These are phyloP conservation scores for Mycena venus DNA, from an alignment of 768 basidiomycete genomes.

Conservation along the genomic window DNA sequence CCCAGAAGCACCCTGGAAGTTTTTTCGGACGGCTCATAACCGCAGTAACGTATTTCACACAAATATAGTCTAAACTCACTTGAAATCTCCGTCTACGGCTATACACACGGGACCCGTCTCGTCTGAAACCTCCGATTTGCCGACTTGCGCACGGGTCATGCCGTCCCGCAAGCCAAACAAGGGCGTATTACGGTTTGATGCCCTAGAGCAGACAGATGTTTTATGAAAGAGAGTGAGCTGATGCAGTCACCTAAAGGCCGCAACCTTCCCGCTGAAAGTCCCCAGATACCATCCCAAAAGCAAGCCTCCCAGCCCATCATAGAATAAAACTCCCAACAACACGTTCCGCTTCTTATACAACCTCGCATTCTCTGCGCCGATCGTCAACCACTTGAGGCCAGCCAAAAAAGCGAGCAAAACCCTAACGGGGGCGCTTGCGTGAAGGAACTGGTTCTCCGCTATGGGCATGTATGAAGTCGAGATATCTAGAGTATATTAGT, in stretches of 20 bases:
- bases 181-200: no score
- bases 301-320: constrained; percentile 18
- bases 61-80: no score
- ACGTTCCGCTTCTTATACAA: constrained; percentile 20
- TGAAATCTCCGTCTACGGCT: no score
- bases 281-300: constrained; percentile 18
- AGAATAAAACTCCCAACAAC: constrained; percentile 15
- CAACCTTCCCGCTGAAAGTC: constrained; percentile 20
- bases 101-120: no score
- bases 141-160: not conserved
- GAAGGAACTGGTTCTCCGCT: constrained; percentile 16
- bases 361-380: constrained; percentile 6
- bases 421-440: constrained; percentile 15
- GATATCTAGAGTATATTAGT: constrained; percentile 12
- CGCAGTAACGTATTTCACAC: no score
- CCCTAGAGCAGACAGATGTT: constrained; percentile 11
- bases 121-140: no score
- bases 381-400: constrained; percentile 19
- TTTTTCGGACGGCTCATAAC: no score
- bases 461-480: constrained; percentile 23
- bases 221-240: not conserved
- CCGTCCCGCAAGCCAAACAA: not conserved
- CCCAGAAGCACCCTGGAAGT: no score
- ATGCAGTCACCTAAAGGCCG: constrained; percentile 17
- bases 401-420: constrained; percentile 11